Evolutionary conservation across 345 rosid species (phyloP).

Genomic region (Sisymbrium irio): DNA sequence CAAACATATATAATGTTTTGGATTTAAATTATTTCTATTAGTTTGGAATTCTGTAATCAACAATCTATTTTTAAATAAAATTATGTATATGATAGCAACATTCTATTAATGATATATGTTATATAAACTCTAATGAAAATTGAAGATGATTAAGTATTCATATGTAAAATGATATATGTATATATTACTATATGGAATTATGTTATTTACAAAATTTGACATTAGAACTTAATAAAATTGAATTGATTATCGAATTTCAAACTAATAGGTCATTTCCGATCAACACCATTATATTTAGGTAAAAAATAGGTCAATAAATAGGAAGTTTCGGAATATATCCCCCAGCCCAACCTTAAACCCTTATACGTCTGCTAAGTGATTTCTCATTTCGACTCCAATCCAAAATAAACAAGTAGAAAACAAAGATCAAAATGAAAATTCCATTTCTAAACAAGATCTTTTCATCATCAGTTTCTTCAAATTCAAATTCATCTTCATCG

Average conservation of each 20-base stretch:
- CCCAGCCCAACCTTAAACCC: background rate
- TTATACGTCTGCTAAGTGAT: background rate
- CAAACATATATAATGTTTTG: too few relatives aligned
- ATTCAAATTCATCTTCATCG: slow-evolving; percentile 50
- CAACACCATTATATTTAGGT: background rate
- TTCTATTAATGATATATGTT: too few relatives aligned
- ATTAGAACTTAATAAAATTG: too few relatives aligned
- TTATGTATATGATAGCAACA: too few relatives aligned
- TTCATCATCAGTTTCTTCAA: slow-evolving; percentile 26
- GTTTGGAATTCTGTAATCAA: too few relatives aligned
- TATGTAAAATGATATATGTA: too few relatives aligned
- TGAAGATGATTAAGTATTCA: too few relatives aligned
- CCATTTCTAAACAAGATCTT: slow-evolving; percentile 47
- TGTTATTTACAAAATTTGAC: background rate
- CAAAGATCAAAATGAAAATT: slow-evolving; percentile 57
- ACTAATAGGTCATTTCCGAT: background rate
- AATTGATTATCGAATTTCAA: too few relatives aligned
- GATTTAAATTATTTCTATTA: too few relatives aligned
- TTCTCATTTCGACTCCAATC: slow-evolving; percentile 4
- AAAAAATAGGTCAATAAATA: slow-evolving; percentile 9
- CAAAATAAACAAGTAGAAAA: background rate
- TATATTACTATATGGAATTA: too few relatives aligned
- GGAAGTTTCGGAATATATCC: background rate
- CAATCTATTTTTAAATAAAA: too few relatives aligned
- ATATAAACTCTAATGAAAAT: too few relatives aligned